Conservation (phyloP, 163 green algal species). For the Smithsoniella earleae region DNA sequence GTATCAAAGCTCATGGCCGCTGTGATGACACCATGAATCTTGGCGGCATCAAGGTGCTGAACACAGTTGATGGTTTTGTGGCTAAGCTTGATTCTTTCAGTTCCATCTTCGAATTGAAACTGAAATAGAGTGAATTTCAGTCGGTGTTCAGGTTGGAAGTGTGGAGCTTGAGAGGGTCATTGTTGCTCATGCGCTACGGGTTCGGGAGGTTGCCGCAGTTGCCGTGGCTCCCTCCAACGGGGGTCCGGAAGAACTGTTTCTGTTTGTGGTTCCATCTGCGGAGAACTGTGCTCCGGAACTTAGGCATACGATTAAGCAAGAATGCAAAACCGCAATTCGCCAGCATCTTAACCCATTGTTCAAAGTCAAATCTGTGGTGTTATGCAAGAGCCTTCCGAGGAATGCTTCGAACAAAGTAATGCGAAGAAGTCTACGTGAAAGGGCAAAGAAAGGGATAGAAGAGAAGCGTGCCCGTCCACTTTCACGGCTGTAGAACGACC, state of each 20-base stretch:
- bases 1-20: slow-evolving; percentile 64
- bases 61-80: not conserved
- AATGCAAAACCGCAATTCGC: slow-evolving; percentile 54
- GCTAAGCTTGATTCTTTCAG: not conserved
- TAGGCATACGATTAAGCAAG: slow-evolving; percentile 32
- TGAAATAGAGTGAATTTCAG: not conserved
- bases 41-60: slow-evolving; percentile 78
- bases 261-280: slow-evolving; percentile 61
- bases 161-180: slow-evolving; percentile 79
- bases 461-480: no score
- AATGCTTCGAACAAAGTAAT: slow-evolving; percentile 91
- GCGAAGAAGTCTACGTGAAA: slow-evolving; percentile 61
- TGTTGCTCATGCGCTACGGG: slow-evolving; percentile 38
- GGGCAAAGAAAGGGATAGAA: slow-evolving; percentile 21
- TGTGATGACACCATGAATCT: slow-evolving; percentile 97
- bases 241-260: slow-evolving; percentile 69
- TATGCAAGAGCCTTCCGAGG: slow-evolving; percentile 57
- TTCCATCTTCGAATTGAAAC: no score
- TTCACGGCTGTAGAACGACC: no score
- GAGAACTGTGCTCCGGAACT: not conserved
- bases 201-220: slow-evolving; percentile 73
- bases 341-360: slow-evolving; percentile 80
- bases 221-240: slow-evolving; percentile 54
- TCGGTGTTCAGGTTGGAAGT: slow-evolving; percentile 41
- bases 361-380: slow-evolving; percentile 58